Percentiles rank a stretch among this genome's conserved stretches.
Evolutionary conservation across 1,284 basidiomycete species (phyloP).

Genomic region (Malassezia equina): DNA sequence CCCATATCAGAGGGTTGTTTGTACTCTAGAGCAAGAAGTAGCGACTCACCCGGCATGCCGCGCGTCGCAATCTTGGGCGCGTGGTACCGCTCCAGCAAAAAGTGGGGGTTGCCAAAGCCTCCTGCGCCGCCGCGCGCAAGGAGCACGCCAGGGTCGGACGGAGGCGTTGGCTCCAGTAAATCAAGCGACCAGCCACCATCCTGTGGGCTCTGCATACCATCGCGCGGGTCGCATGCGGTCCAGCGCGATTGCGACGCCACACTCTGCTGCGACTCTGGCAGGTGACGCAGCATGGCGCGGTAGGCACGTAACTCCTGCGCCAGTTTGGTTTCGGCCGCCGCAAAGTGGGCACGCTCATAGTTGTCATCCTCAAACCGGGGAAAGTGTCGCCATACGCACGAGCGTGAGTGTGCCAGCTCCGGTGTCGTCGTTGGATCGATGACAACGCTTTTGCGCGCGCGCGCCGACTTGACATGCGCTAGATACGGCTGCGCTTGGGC

Average conservation of each 20-base stretch:
- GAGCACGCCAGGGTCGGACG: conserved; percentile 28
- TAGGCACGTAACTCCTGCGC: conserved; percentile 26
- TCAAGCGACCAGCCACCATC: conserved; percentile 28
- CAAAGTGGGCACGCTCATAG: conserved; percentile 35
- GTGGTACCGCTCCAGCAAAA: conserved; percentile 54
- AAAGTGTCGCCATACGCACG: conserved; percentile 43
- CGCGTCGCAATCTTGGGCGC: conserved; percentile 50
- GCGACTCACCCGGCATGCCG: conserved; percentile 68
- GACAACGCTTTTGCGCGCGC: not conserved
- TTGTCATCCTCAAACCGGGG: conserved; percentile 40
- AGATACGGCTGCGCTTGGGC: conserved; percentile 28
- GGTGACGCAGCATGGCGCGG: conserved; percentile 9
- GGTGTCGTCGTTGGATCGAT: conserved; percentile 22
- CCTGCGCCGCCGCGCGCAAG: conserved; percentile 62
- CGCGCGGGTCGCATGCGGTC: conserved; percentile 13
- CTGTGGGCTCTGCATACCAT: not conserved
- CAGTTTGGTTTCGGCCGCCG: conserved; percentile 33
- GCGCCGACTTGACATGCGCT: conserved; percentile 19
- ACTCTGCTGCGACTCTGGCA: conserved; percentile 12
- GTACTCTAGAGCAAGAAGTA: conserved; percentile 80
- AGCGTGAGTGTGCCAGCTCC: conserved; percentile 24
- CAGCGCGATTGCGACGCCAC: conserved; percentile 24
- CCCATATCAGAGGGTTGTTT: conserved; percentile 90
- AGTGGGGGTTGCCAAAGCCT: conserved; percentile 83
- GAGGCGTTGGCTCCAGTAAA: conserved; percentile 29